Evolutionary conservation across 768 basidiomycete genomes (phyloP), one percentile per base, ranked within the genome.

Genomic region (Clavaria fumosa): DNA sequence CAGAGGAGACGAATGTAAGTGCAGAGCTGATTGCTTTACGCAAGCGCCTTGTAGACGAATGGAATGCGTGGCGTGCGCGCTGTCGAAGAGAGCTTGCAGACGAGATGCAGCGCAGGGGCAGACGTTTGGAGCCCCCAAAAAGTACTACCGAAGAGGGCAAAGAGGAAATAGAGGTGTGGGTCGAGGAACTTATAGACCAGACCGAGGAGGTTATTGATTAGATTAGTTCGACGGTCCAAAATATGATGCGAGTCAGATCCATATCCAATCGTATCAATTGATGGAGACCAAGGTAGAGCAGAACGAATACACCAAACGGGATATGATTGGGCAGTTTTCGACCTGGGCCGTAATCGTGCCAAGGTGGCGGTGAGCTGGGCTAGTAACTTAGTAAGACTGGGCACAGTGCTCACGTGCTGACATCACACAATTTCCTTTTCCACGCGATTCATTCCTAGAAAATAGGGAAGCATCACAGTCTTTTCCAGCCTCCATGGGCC

Each of bases 31-130:
- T 91, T 47, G 86, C 88, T 12, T 76, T 77, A 45, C 72, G 95
- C 43, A 84, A 85, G 56, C 72, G 95, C 33, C 69, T 96, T 37
- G 81, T 97, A 48, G 86, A 95, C 51, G 95, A 99, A 61, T 99
- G 95, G 95, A 95, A 99, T 59, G 86, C 93, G 30, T 97, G 95
- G 95, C 74, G 93, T 36, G 49, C 64, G 17, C 68, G 73, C 45
- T 76, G 78, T 47, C 75, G 69, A 53, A 70, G 69, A 45, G 75
- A 83, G 47, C 39, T 78, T 39, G 68, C 65, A 23, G 14, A 14
- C 26, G 24, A 24, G 34, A 76, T 75, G 37, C 72, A 72, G 43
- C 63, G 60, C 38, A 9, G 12, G 56, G 60, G 10, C 57, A 60
- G 38, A 62, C 53, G 47, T 56, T n/a, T n/a, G n/a, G n/a, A n/a